Evolutionary conservation across 371 early-diverging fungal species (phyloP).

Genomic region (Mucor velutinosus): DNA sequence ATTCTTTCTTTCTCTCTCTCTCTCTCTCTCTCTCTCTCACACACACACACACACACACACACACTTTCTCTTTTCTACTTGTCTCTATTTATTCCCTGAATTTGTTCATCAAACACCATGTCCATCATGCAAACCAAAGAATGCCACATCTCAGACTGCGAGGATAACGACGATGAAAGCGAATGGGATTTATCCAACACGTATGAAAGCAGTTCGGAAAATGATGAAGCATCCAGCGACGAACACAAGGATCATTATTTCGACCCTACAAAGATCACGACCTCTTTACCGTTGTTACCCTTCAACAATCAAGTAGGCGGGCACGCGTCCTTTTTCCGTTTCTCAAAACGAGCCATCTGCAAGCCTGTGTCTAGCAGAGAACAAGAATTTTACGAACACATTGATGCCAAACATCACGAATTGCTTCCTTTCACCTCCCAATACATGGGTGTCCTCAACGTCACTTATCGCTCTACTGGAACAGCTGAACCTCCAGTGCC

Average conservation of each 20-base stretch:
- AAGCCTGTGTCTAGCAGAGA: conserved; percentile 39
- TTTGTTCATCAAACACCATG: neutral
- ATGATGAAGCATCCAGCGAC: conserved; percentile 18
- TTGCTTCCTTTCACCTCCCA: conserved; percentile 86
- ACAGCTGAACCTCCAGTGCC: conserved; percentile 41
- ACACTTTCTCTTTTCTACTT: too few species aligned
- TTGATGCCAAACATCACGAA: conserved; percentile 78
- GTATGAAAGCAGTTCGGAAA: conserved; percentile 19
- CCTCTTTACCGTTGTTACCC: conserved; percentile 56
- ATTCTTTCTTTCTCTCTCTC: neutral
- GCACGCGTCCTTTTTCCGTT: conserved; percentile 44
- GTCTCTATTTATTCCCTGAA: too few species aligned
- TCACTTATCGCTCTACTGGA: conserved; percentile 67
- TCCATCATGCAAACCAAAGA: conserved; percentile 16
- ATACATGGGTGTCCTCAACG: conserved; percentile 93
- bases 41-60: too few species aligned
- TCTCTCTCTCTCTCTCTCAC: neutral
- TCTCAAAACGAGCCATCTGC: conserved; percentile 40
- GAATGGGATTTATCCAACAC: conserved; percentile 2
- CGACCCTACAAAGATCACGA: conserved; percentile 60
- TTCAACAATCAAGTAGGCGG: conserved; percentile 51
- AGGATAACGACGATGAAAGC: conserved; percentile 23
- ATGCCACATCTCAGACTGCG: conserved; percentile 35
- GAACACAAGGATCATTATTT: conserved; percentile 29
- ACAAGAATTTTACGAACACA: conserved; percentile 85